Evolutionary conservation across 306 rosid genomes (phyloP), one percentile per base, ranked within the genome.

Genomic region (Cucurbita maxima): DNA sequence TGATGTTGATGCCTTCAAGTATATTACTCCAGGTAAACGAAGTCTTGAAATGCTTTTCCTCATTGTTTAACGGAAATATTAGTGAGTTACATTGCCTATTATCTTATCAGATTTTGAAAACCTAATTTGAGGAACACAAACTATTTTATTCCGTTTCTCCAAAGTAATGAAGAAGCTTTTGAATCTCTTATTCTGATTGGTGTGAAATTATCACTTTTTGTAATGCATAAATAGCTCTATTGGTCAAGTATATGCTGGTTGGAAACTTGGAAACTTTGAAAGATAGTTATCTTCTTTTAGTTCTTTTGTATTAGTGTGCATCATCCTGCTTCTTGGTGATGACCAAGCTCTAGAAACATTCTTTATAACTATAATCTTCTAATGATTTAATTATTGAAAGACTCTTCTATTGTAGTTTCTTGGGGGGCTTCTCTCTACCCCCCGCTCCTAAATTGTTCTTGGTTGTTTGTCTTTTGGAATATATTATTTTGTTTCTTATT

Each of bases 1-100:
- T 83, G 80, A 89, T 84, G 88, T 90, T 44, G 86, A 88, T 66
- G 99, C 99, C 73, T 91, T 95, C 75, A 81, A 85, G 38, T 87
- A 77, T 63, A 76, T 78, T 69, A 44, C 83, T 76, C 86, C 91
- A 91, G 99, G 99, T 95, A 88, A 87, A 86, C 82, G 71, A 77
- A 85, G 86, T 85, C 79, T 86, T 89, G 86, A 71, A 41, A 67
- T 72, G 53, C 34, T 50, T 75, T 75, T 73, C 80, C 14, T 16
- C 56, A 37, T 36, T 30, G 15, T 69, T 69, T 69, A 67, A 67
- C 37, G 69, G 69, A 61, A 61, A 61, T 37, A 34, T 61, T 12
- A 67, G 11, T 19, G 55, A 67, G 10, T 20, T 20, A 20, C 3
- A 1, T 13, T 68, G 30, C 38, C 18, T 25, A 4, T 68, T 30